Conservation (phyloP, 1,139 yeast species). For the Hansenula lynferdii region DNA sequence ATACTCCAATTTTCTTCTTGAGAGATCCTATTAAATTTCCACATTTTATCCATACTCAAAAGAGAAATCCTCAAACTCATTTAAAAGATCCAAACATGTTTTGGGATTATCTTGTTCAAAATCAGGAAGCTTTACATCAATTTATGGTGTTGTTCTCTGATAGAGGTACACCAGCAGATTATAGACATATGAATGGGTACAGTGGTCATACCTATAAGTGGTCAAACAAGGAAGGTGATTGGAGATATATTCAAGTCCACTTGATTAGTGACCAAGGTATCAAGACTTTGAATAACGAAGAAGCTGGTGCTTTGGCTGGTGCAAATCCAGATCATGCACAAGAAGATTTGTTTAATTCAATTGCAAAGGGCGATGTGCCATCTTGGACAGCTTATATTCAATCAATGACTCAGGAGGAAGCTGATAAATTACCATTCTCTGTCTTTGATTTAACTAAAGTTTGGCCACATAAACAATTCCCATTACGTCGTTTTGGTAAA, state of each 20-base stretch:
- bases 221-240: constrained; percentile 61
- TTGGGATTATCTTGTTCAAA: constrained; percentile 63
- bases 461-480: constrained; percentile 57
- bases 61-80: constrained; percentile 77
- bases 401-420: constrained; percentile 64
- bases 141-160: constrained; percentile 58
- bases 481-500: constrained; percentile 54
- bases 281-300: constrained; percentile 49
- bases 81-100: constrained; percentile 72
- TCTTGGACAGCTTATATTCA: constrained; percentile 64
- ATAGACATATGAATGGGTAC: constrained; percentile 65
- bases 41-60: constrained; percentile 58
- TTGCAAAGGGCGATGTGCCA: constrained; percentile 55
- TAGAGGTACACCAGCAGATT: constrained; percentile 65
- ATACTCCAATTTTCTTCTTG: constrained; percentile 54
- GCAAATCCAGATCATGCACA: constrained; percentile 62
- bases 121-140: constrained; percentile 64
- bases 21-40: constrained; percentile 59
- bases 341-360: constrained; percentile 58
- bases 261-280: constrained; percentile 56
- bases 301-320: constrained; percentile 54
- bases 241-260: constrained; percentile 65
- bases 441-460: constrained; percentile 65
- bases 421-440: constrained; percentile 55
- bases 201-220: constrained; percentile 72